phyloP scores from a whole-genome alignment of 805 yeast genomes.

The Ogataea polymorpha region DNA sequence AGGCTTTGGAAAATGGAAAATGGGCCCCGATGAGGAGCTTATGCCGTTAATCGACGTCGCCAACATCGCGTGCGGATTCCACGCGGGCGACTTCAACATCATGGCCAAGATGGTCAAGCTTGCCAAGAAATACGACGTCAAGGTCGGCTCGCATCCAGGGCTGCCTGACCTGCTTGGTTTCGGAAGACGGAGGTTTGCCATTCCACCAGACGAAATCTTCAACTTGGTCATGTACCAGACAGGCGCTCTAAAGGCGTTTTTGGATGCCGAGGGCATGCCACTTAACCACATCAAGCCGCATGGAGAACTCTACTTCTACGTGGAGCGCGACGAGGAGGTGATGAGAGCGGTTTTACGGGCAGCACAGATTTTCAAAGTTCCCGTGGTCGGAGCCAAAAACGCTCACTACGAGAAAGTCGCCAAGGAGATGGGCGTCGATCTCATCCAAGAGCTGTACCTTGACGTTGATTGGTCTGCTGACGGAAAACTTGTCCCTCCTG shows the following conservation, averaged over 20 bases:
- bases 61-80: slow-evolving; percentile 41
- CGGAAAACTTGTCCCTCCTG: slow-evolving; percentile 32
- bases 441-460: slow-evolving; percentile 37
- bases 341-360: slow-evolving; percentile 37
- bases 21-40: slow-evolving; percentile 40
- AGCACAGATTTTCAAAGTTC: slow-evolving; percentile 35
- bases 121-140: slow-evolving; percentile 35
- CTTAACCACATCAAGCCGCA: slow-evolving; percentile 37
- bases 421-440: slow-evolving; percentile 31
- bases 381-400: slow-evolving; percentile 38
- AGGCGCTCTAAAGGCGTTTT: slow-evolving; percentile 37
- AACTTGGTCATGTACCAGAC: slow-evolving; percentile 37
- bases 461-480: slow-evolving; percentile 34
- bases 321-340: slow-evolving; percentile 34
- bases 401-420: slow-evolving; percentile 30
- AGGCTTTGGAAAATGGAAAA: slow-evolving; percentile 37
- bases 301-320: slow-evolving; percentile 38
- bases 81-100: slow-evolving; percentile 38
- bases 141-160: slow-evolving; percentile 41
- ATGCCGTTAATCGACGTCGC: slow-evolving; percentile 40
- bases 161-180: slow-evolving; percentile 39
- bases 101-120: slow-evolving; percentile 35
- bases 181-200: slow-evolving; percentile 37
- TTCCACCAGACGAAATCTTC: slow-evolving; percentile 37
- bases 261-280: slow-evolving; percentile 35